A percentile compares a stretch with the other conserved stretches of the same genome.
Conservation (phyloP, 805 yeast species). For the Teunomyces cretensis region DNA sequence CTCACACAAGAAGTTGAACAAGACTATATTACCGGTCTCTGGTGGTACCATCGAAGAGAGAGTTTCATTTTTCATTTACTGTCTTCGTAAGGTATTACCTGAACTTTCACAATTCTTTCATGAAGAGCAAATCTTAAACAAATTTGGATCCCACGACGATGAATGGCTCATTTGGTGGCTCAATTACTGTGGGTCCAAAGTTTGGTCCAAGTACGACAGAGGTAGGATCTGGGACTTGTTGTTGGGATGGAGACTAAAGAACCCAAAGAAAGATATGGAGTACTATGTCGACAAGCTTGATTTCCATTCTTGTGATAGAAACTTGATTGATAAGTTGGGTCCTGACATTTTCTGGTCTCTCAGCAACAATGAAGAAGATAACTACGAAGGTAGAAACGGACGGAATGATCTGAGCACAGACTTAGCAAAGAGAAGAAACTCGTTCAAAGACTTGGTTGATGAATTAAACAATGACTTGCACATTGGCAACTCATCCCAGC, state of each 20-base stretch:
- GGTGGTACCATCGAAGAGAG: slow-evolving; percentile 70
- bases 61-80: slow-evolving; percentile 64
- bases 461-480: slow-evolving; percentile 21
- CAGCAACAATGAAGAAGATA: slow-evolving; percentile 9
- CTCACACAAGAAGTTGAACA: slow-evolving; percentile 23
- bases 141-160: slow-evolving; percentile 59
- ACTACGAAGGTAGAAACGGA: not conserved
- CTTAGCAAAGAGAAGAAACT: slow-evolving; percentile 16
- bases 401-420: not conserved
- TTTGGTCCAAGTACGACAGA: slow-evolving; percentile 75
- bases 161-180: slow-evolving; percentile 97
- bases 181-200: slow-evolving; percentile 85
- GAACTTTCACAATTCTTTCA: slow-evolving; percentile 73
- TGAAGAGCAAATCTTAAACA: slow-evolving; percentile 74
- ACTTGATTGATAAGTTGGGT: slow-evolving; percentile 41
- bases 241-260: slow-evolving; percentile 66
- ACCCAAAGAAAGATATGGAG: slow-evolving; percentile 24
- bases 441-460: slow-evolving; percentile 31
- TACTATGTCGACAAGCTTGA: slow-evolving; percentile 34
- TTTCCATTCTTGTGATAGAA: slow-evolving; percentile 21
- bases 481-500: not conserved
- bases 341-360: slow-evolving; percentile 67
- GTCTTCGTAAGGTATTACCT: slow-evolving; percentile 64
- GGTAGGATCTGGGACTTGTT: slow-evolving; percentile 89
- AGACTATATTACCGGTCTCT: slow-evolving; percentile 46